Evolutionary conservation across 805 yeast genomes (phyloP), one percentile per base, ranked within the genome.

Genomic region (Cyberlindnera misumaiensis): DNA sequence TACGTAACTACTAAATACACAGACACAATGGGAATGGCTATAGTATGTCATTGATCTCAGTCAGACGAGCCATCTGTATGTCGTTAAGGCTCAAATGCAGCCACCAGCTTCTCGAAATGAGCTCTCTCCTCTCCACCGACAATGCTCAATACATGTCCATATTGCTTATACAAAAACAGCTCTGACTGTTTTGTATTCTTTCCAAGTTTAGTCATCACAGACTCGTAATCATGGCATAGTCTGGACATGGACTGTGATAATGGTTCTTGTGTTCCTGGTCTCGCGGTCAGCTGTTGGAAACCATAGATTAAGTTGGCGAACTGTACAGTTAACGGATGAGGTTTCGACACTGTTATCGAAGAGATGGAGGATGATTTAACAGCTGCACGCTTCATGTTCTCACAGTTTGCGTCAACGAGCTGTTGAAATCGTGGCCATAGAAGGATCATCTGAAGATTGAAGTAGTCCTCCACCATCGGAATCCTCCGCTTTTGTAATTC

Each of bases 351-450:
- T 10, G 62, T 57, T 29, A 63, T 58, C 12, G 59, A 48, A 6
- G 55, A 42, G 9, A 53, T 50, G 14, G 53, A 50, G 7, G 58
- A 51, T 18, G 49, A 44, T 55, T 60, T 63, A 14, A 72, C 42
- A 48, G 66, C 34, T 58, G 58, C 13, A 72, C 72, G 37, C 68
- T 73, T 44, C 82, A 79, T 56, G 35, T 79, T 74, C 15, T 78
- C 83, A 49, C 95, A 81, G 50, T 90, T 85, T 26, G 74, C 62
- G 55, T 88, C 96, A 30, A 89, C 72, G 26, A 86, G 65, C 33
- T 68, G 70, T 51, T 88, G 89, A 52, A 89, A 83, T 42, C 73
- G 77, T 0, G 97, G 96, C 97, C 97, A 93, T 32, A 90, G 62
- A 4, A 72, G 58, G 36, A 86, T 73, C 44, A 80, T 59, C 45